A percentile compares a stretch with the other conserved stretches of the same genome.
Conservation (phyloP, 345 rosid genomes). For the Aquilaria yunnanensis region DNA sequence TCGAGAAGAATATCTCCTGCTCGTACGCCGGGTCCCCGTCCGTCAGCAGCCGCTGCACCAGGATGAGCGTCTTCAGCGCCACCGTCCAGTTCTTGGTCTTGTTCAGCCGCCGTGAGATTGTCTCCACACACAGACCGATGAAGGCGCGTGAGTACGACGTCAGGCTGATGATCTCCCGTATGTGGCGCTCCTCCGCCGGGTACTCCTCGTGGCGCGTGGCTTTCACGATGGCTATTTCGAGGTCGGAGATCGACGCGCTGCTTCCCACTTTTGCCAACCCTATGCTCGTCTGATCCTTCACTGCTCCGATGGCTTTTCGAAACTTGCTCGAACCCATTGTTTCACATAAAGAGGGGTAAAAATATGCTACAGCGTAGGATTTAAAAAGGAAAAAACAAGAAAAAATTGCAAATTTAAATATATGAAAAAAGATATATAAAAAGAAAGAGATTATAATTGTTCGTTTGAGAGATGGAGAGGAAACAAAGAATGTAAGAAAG, state of each 20-base stretch:
- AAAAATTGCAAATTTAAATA: no score
- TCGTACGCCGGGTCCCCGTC: slow-evolving; percentile 74
- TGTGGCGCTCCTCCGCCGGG: slow-evolving; percentile 75
- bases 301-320: slow-evolving; percentile 68
- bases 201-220: slow-evolving; percentile 83
- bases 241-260: slow-evolving; percentile 60
- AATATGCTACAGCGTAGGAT: background rate
- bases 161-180: slow-evolving; percentile 68
- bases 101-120: slow-evolving; percentile 61
- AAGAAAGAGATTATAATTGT: no score
- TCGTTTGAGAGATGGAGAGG: no score
- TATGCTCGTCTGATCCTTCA: slow-evolving; percentile 89
- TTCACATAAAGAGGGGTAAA: no score
- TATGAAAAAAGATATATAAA: no score
- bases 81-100: slow-evolving; percentile 87
- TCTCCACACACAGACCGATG: slow-evolving; percentile 46
- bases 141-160: slow-evolving; percentile 61
- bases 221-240: slow-evolving; percentile 81
- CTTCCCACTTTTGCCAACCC: slow-evolving; percentile 74
- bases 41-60: slow-evolving; percentile 54
- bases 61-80: slow-evolving; percentile 66
- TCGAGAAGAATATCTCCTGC: slow-evolving; percentile 90
- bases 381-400: no score
- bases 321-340: slow-evolving; percentile 70
- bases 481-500: no score